Percentiles rank a stretch among this genome's conserved stretches.
phyloP scores from a whole-genome alignment of 768 basidiomycete species.

The Trametes cinnabarina region DNA sequence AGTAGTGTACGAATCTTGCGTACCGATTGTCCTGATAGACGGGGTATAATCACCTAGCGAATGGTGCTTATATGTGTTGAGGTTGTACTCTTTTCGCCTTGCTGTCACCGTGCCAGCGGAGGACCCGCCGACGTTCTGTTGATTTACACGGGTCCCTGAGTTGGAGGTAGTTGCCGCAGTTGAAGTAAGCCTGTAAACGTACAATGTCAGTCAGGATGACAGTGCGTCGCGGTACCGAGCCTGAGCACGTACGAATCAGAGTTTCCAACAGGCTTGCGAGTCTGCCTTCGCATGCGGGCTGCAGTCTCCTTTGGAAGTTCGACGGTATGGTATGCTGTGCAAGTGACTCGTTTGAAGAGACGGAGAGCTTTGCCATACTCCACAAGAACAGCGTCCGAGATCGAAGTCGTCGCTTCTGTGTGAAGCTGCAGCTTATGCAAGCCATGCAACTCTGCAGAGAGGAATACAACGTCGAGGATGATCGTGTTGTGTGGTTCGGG shows the following conservation, averaged over 20 bases:
- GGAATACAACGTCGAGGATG: neutral
- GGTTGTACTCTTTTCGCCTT: constrained; percentile 9
- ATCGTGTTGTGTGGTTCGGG: neutral
- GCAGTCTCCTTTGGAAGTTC: constrained; percentile 39
- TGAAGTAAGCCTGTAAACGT: neutral
- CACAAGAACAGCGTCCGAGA: neutral
- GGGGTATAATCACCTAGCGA: constrained; percentile 17
- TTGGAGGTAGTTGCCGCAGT: too few relatives aligned
- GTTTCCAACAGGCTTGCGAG: neutral
- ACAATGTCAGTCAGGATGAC: too few relatives aligned
- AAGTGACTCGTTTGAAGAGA: constrained; percentile 27
- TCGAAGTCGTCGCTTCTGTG: too few relatives aligned
- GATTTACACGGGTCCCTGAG: too few relatives aligned
- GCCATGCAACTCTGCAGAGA: neutral
- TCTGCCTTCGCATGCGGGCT: constrained; percentile 17
- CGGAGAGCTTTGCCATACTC: constrained; percentile 20
- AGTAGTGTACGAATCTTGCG: constrained; percentile 25
- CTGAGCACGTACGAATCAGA: constrained; percentile 4
- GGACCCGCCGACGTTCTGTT: neutral
- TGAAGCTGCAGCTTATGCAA: neutral
- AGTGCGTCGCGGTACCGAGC: too few relatives aligned
- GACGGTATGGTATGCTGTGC: constrained; percentile 25
- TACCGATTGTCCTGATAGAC: constrained; percentile 19
- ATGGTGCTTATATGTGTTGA: constrained; percentile 29
- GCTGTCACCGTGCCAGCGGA: too few relatives aligned